Base-by-base conservation (phyloP, 1,284 basidiomycete species). In the Phellinidium pouzarii region DNA sequence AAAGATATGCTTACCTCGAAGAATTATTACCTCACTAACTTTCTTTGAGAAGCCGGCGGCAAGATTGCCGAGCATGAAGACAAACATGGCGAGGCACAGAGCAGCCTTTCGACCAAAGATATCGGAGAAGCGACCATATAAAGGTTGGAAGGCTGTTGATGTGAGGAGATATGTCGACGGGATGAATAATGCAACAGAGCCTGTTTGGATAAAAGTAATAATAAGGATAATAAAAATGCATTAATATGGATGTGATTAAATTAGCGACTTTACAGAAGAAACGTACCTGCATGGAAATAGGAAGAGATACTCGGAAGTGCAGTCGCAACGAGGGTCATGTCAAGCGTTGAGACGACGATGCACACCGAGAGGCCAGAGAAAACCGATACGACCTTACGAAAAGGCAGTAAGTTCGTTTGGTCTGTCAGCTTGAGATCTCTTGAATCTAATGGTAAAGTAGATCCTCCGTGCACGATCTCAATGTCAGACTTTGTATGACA, bases 351-450 rank as follows among this genome's bases (percentile, higher is more conserved):
- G 26, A 84, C 72, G 12, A 81, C 65, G 42, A 76, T 75, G 55
- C 81, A 81, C 23, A 86, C 70, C 4, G 79, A 71, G 25, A 87
- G 70, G 6, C 83, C 78, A 1, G 72, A 62, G 58, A 87, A 85
- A 5, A 85, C 76, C 8, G 79, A 69, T 14, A 87, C 65, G 37
- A 88, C 73, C 61, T 82, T 83, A 57, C 71, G 76, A 63, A 79
- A 77, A 0, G 87, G 87, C 3, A 90, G 73, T 19, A 87, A 72
- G 61, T 87, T 88, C 12, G 86, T 89, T 66, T 90, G 87, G 67
- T 90, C 87, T 4, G 80, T 81, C 44, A 89, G 68, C 25, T 25
- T 46, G 22, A 52, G 44, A n/a, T n/a, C n/a, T n/a, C n/a, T n/a
- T n/a, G n/a, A n/a, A n/a, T n/a, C n/a, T n/a, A n/a, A n/a, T n/a